Evolutionary conservation across 2,329 filamentous ascomycete genomes (phyloP).

Genomic region (Hortaea werneckii): DNA sequence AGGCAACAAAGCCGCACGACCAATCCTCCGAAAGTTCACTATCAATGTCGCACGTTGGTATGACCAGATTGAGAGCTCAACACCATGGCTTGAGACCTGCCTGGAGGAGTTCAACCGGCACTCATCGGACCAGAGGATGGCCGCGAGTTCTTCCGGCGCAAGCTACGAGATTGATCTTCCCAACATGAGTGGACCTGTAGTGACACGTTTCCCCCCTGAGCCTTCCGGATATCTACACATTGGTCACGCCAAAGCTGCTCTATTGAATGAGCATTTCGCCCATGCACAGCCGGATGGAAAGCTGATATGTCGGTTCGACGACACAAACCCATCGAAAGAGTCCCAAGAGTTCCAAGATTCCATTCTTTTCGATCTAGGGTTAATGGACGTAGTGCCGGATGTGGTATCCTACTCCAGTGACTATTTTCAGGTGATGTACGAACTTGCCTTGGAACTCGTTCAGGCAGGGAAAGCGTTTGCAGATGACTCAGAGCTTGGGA

Average conservation of each 20-base stretch:
- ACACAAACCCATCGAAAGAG: slow-evolving; percentile 96
- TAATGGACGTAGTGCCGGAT: slow-evolving; percentile 89
- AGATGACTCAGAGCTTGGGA: slow-evolving; percentile 84
- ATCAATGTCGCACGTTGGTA: too few relatives aligned
- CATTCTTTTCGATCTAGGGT: slow-evolving; percentile 79
- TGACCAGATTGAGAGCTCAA: slow-evolving; percentile 63
- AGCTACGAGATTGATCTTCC: slow-evolving; percentile 83
- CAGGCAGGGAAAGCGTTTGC: slow-evolving; percentile 82
- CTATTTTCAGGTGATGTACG: slow-evolving; percentile 87
- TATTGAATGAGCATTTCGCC: slow-evolving; percentile 93
- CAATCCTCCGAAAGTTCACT: slow-evolving; percentile 75
- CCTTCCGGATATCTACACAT: slow-evolving; percentile 94
- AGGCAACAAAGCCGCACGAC: slow-evolving; percentile 72
- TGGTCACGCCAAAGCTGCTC: slow-evolving; percentile 85
- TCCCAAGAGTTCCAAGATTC: slow-evolving; percentile 93
- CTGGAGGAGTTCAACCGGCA: slow-evolving; percentile 66
- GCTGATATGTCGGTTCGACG: slow-evolving; percentile 85
- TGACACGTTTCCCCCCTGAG: slow-evolving; percentile 88
- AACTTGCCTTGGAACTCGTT: slow-evolving; percentile 75
- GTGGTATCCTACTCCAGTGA: slow-evolving; percentile 86
- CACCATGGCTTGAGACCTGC: slow-evolving; percentile 79
- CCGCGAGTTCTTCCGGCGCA: slow-evolving; percentile 53
- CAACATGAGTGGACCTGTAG: slow-evolving; percentile 77
- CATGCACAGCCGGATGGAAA: slow-evolving; percentile 88
- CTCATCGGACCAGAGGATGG: slow-evolving; percentile 39